Conservation (phyloP, 2,329 filamentous ascomycete species). For the Aspergillus proliferans region DNA sequence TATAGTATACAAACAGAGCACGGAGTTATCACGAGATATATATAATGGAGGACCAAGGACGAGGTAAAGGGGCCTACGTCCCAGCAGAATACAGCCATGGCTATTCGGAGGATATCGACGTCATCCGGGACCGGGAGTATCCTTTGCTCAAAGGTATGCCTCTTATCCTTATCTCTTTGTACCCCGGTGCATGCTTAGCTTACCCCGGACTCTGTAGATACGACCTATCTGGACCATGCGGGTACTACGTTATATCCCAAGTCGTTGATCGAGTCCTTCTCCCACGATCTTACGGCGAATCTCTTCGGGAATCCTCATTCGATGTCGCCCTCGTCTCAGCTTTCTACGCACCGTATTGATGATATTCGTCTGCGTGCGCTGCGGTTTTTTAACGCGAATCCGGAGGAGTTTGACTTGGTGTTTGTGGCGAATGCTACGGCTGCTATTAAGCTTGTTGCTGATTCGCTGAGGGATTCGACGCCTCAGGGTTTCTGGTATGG, state of each 20-base stretch:
- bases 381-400: constrained; percentile 72
- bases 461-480: constrained; percentile 63
- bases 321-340: constrained; percentile 71
- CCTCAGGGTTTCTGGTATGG: constrained; percentile 67
- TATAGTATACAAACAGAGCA: not conserved
- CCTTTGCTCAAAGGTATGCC: constrained; percentile 36
- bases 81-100: constrained; percentile 18
- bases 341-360: constrained; percentile 68
- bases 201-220: constrained; percentile 43
- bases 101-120: constrained; percentile 42
- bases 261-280: constrained; percentile 73
- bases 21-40: not conserved
- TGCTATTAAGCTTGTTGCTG: constrained; percentile 77
- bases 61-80: not conserved
- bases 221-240: constrained; percentile 85
- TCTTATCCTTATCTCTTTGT: not conserved
- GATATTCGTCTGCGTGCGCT: constrained; percentile 66
- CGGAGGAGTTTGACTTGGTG: constrained; percentile 75
- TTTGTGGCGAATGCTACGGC: constrained; percentile 92
- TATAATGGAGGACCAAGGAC: not conserved
- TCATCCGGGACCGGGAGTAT: constrained; percentile 44
- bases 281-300: constrained; percentile 67
- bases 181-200: not conserved
- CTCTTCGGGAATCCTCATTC: constrained; percentile 93
- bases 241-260: constrained; percentile 82